These are phyloP conservation scores for Diutina sp. DNA, from an alignment of 1,139 yeast species.

Conservation along the genomic window DNA sequence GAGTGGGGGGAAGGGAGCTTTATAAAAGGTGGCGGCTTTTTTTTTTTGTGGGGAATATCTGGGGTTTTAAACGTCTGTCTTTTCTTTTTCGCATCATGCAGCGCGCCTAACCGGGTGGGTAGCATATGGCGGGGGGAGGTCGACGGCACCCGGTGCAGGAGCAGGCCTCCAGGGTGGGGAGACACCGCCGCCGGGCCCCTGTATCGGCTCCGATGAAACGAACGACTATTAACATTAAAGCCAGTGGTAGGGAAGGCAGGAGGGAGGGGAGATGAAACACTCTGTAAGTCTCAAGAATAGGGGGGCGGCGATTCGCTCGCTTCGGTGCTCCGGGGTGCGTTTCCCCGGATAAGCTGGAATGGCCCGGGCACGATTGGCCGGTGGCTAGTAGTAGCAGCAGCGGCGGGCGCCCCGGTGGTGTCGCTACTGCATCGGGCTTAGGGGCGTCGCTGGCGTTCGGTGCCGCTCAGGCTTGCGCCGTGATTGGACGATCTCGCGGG, in stretches of 20 bases:
- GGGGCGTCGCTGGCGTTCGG: background rate
- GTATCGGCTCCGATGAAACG: background rate
- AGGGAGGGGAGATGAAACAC: no score
- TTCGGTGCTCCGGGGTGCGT: background rate
- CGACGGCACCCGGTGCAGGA: background rate
- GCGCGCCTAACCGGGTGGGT: background rate
- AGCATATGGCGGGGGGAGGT: background rate
- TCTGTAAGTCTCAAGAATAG: no score
- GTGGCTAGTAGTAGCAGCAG: background rate
- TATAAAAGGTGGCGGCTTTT: background rate
- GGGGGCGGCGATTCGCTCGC: no score
- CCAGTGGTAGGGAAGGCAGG: no score
- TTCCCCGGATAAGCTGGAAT: conserved; percentile 1
- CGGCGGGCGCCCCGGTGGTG: background rate
- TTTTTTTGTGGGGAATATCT: conserved; percentile 2
- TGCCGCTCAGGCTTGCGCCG: background rate
- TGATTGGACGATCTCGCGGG: background rate
- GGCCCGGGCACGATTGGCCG: background rate
- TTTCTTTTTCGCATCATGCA: background rate
- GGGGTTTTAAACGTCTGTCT: conserved; percentile 2
- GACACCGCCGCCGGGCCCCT: background rate
- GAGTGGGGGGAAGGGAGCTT: background rate
- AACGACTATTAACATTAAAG: background rate
- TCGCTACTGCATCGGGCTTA: conserved; percentile 2
- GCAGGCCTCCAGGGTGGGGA: background rate